phyloP scores from a whole-genome alignment of 164 flowering plant genomes.

The Annona squamosa region DNA sequence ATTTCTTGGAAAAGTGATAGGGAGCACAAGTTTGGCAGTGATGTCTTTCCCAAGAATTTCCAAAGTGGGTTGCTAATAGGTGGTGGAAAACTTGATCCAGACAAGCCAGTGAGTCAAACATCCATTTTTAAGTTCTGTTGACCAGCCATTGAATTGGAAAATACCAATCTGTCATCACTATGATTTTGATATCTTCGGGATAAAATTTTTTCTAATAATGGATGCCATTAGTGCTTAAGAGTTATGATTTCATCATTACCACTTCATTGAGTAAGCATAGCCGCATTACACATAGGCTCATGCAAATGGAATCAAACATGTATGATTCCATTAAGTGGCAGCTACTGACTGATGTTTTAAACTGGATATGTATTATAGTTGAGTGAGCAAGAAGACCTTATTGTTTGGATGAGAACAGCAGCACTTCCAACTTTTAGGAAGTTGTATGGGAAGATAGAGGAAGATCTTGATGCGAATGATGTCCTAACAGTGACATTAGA shows the following conservation, averaged over 20 bases:
- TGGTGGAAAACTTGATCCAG: slow-evolving; percentile 45
- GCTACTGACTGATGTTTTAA: not conserved
- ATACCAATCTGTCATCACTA: not conserved
- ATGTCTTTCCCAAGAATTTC: slow-evolving; percentile 82
- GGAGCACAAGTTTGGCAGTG: slow-evolving; percentile 68
- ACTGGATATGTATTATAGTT: slow-evolving; percentile 39
- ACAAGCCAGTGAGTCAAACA: slow-evolving; percentile 49
- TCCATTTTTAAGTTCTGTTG: not conserved
- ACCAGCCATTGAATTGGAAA: not conserved
- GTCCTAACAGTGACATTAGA: slow-evolving; percentile 37
- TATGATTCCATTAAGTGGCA: not conserved
- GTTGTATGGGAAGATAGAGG: slow-evolving; percentile 89
- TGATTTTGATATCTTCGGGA: not conserved
- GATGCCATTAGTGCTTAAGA: not conserved
- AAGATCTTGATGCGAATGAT: slow-evolving; percentile 54
- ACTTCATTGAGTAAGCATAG: not conserved
- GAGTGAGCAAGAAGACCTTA: slow-evolving; percentile 86
- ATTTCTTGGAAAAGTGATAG: slow-evolving; percentile 95
- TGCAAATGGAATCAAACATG: not conserved
- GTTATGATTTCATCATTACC: not conserved
- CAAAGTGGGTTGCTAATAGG: slow-evolving; percentile 62
- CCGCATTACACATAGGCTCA: too few relatives aligned
- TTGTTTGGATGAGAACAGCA: slow-evolving; percentile 99
- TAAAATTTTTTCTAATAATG: not conserved
- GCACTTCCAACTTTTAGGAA: slow-evolving; percentile 97